Evolutionary conservation across 495 filamentous ascomycete genomes (phyloP).

Genomic region (Parathielavia hyrcaniae): DNA sequence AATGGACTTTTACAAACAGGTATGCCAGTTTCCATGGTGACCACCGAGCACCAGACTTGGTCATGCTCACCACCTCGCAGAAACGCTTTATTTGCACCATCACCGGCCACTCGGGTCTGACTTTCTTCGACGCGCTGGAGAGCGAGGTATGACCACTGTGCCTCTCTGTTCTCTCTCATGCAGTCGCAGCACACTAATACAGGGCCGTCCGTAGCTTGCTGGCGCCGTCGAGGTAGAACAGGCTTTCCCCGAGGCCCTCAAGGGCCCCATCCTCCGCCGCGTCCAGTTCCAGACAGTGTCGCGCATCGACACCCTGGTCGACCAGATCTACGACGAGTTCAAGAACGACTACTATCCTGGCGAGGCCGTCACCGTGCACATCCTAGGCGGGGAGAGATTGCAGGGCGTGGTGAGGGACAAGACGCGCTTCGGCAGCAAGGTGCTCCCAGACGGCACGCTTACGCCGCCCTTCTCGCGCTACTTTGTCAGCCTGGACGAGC

Average conservation of each 20-base stretch:
- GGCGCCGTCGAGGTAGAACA: constrained; percentile 85
- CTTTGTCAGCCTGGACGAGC: constrained; percentile 65
- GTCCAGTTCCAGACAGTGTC: constrained; percentile 90
- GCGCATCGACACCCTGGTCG: constrained; percentile 80
- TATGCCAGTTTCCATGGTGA: constrained; percentile 34
- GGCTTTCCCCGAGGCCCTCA: constrained; percentile 84
- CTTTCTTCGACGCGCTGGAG: constrained; percentile 87
- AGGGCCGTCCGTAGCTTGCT: constrained; percentile 52
- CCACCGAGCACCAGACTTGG: neutral
- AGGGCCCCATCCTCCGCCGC: constrained; percentile 79
- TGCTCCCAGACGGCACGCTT: constrained; percentile 57
- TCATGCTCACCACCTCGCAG: constrained; percentile 35
- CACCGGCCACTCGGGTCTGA: constrained; percentile 85
- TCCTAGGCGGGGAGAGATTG: constrained; percentile 62
- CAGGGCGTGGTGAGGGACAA: constrained; percentile 82
- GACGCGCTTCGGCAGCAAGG: constrained; percentile 59
- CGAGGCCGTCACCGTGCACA: constrained; percentile 70
- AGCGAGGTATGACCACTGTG: constrained; percentile 71
- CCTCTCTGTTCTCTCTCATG: neutral
- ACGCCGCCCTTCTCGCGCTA: constrained; percentile 69
- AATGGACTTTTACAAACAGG: constrained; percentile 91
- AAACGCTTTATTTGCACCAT: constrained; percentile 91
- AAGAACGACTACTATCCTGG: constrained; percentile 91
- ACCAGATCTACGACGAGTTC: constrained; percentile 67
- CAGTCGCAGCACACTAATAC: constrained; percentile 6